Evolutionary conservation across 2,329 filamentous ascomycete species (phyloP).

Genomic region (Aspergillus japonicus): DNA sequence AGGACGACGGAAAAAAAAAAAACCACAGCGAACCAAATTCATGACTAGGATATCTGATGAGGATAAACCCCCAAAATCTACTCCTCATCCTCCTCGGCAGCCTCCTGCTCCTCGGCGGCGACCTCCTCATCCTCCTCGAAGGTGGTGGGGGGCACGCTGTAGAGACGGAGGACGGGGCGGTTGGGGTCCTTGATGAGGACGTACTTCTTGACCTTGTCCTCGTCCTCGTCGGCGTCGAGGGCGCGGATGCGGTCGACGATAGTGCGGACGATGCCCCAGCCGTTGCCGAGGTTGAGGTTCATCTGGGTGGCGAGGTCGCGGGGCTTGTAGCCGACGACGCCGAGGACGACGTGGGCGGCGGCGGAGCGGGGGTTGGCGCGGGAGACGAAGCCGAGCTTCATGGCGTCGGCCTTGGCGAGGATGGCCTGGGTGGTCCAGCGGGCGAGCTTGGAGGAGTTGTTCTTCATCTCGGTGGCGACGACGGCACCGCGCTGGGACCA

Average conservation of each 20-base stretch:
- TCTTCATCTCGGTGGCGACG: conserved; percentile 99
- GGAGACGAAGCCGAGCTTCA: conserved; percentile 99
- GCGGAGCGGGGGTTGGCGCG: conserved; percentile 88
- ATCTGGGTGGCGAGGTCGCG: conserved; percentile 96
- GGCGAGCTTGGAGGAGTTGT: conserved; percentile 98
- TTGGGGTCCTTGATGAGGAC: conserved; percentile 82
- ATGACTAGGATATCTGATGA: not conserved
- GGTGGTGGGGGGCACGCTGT: conserved; percentile 81
- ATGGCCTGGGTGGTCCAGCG: conserved; percentile 97
- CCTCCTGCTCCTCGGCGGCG: conserved; percentile 55
- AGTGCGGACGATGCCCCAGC: conserved; percentile 97
- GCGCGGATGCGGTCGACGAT: conserved; percentile 76
- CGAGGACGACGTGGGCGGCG: conserved; percentile 91
- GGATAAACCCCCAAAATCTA: not conserved
- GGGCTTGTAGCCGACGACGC: conserved; percentile 96
- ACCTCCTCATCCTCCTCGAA: conserved; percentile 85
- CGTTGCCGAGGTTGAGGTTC: conserved; percentile 95
- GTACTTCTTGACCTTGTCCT: conserved; percentile 47
- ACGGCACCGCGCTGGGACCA: conserved; percentile 93
- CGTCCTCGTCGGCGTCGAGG: conserved; percentile 43
- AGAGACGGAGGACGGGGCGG: conserved; percentile 90
- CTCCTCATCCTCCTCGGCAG: conserved; percentile 54
- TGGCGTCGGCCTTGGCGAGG: conserved; percentile 92
- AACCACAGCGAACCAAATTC: not conserved
- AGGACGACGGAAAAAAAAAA: not conserved